Percentiles rank a stretch among this genome's conserved stretches.
These are phyloP conservation scores for Syzygium jambos DNA, from an alignment of 345 rosid species.

Conservation along the genomic window DNA sequence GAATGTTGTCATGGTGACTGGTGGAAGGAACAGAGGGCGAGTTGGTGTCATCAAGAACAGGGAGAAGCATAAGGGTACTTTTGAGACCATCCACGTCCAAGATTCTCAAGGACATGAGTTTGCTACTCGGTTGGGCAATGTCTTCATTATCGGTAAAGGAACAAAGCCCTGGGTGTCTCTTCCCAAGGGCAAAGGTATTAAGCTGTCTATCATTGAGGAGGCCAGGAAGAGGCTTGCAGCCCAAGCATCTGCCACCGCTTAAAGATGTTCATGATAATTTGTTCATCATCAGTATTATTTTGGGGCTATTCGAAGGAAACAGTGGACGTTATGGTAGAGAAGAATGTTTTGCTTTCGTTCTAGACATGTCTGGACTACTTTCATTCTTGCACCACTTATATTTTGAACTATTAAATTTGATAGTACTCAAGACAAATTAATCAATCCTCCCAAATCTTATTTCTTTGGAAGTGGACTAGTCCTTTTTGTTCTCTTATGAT, in stretches of 20 bases:
- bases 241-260: slow-evolving; percentile 30
- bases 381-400: not conserved
- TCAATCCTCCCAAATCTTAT: not conserved
- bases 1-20: slow-evolving; percentile 89
- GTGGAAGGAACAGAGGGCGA: slow-evolving; percentile 88
- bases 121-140: slow-evolving; percentile 82
- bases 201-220: slow-evolving; percentile 75
- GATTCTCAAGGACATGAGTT: slow-evolving; percentile 73
- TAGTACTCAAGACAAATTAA: not conserved
- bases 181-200: slow-evolving; percentile 88
- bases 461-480: not conserved
- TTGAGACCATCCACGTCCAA: slow-evolving; percentile 74
- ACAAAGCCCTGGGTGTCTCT: slow-evolving; percentile 84
- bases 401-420: not conserved
- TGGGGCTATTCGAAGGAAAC: not conserved
- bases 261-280: not conserved
- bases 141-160: slow-evolving; percentile 73
- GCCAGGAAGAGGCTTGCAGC: slow-evolving; percentile 73
- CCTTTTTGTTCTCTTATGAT: not conserved
- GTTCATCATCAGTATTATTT: not conserved
- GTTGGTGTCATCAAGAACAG: slow-evolving; percentile 75
- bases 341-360: not conserved
- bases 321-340: not conserved
- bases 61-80: slow-evolving; percentile 87
- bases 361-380: not conserved